Conservation (phyloP, 225 moss, liverwort and hornwort genomes). For the Sphagnum contortum region DNA sequence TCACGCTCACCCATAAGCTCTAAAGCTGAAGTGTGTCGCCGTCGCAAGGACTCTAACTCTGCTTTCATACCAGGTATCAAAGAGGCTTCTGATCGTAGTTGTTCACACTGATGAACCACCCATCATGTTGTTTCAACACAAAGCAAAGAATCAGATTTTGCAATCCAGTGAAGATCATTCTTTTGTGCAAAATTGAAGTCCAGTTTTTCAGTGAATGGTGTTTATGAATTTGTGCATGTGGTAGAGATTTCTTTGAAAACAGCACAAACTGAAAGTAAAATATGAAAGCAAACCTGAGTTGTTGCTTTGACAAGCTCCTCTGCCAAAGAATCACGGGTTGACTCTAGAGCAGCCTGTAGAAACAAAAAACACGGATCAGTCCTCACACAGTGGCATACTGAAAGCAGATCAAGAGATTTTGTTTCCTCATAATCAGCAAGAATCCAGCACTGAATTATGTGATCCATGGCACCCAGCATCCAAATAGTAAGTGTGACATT, state of each 20-base stretch:
- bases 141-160: not conserved
- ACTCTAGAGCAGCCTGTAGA: conserved; percentile 74
- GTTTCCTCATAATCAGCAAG: not conserved
- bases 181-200: no score
- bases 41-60: conserved; percentile 89
- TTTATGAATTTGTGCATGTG: no score
- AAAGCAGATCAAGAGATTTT: no score
- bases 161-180: no score
- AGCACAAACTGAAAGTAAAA: no score
- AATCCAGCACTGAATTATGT: not conserved
- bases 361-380: not conserved
- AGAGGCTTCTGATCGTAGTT: conserved; percentile 63
- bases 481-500: no score
- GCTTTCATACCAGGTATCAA: conserved; percentile 84
- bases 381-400: no score
- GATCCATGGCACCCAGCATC: no score
- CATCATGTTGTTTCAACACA: not conserved
- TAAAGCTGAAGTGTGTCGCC: conserved; percentile 90
- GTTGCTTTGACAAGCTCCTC: conserved; percentile 92
- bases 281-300: conserved; percentile 58
- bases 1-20: conserved; percentile 99
- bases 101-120: conserved; percentile 69
- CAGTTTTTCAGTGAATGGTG: no score
- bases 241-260: no score
- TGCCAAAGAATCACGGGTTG: conserved; percentile 89